Base-by-base conservation (phyloP, 129 eudicot species). In the Centaurea solstitialis region DNA sequence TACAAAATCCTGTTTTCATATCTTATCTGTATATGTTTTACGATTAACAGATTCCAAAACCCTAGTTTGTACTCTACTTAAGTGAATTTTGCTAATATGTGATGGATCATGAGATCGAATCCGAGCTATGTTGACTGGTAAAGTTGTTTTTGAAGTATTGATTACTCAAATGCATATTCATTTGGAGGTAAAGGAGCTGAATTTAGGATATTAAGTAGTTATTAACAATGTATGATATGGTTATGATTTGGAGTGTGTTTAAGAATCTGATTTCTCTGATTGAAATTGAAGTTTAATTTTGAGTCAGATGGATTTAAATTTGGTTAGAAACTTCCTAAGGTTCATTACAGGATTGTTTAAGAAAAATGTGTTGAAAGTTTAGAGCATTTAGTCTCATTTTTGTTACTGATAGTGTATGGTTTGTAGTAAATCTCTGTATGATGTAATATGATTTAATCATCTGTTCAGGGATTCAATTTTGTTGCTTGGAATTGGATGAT, bases 51-150 rank as follows among this genome's bases (percentile, higher is more conserved):
- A 35, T 70, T 35, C 50, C 23, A 70, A 70, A 70, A 70, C 74
- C 74, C 74, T 70, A 70, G 74, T 41, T 18, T 35, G 41, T 70
- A 70, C 74, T 70, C 74, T 70, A 70, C 74, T 70, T 70, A 47
- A 70, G 74, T 70, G 2, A 70, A 70, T 70, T 39, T 70, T 37
- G 74, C 74, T 70, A 35, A 35, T 70, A 70, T 70, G 4, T 37
- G 74, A 35, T 35, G 43, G 74, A 70, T 70, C 74, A 70, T 70
- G 74, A 35, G 74, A 70, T 70, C 74, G 50, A 70, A 70, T 70
- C 50, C 26, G 22, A 37, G 74, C n/a, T 70, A 70, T 70, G 24
- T 7, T 70, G n/a, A n/a, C 50, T 70, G 74, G 74, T 70, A 37
- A 70, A 70, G 74, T 22, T 30, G 50, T 35, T 70, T 70, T 35